Conservation (phyloP, 768 basidiomycete genomes). For the Pleurotus tuber-regium region DNA sequence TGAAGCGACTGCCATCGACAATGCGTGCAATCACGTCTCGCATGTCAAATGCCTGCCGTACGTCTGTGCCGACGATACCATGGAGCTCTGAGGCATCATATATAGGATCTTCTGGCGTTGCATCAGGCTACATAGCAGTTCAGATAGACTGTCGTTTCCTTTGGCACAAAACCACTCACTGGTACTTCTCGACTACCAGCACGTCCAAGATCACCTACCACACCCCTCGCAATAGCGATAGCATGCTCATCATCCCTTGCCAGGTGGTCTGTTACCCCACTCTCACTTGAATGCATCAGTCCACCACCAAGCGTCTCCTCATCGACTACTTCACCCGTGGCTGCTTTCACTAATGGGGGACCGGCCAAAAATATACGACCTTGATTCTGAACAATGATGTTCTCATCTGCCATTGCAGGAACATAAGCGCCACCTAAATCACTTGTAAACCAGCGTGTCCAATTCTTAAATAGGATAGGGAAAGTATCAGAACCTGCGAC, state of each 20-base stretch:
- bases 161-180: constrained; percentile 35
- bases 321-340: constrained; percentile 90
- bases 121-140: constrained; percentile 46
- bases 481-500: constrained; percentile 61
- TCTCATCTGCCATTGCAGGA: constrained; percentile 96
- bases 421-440: constrained; percentile 85
- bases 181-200: constrained; percentile 48
- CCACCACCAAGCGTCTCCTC: constrained; percentile 92
- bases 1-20: constrained; percentile 87
- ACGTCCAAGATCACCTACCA: constrained; percentile 75
- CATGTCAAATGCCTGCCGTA: constrained; percentile 89
- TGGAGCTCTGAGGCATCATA: constrained; percentile 82
- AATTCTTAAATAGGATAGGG: neutral
- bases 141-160: neutral
- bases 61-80: constrained; percentile 89
- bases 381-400: constrained; percentile 86
- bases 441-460: constrained; percentile 9
- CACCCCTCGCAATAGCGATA: constrained; percentile 70
- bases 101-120: constrained; percentile 64
- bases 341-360: constrained; percentile 92
- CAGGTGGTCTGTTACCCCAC: constrained; percentile 88
- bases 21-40: constrained; percentile 89
- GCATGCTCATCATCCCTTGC: constrained; percentile 86
- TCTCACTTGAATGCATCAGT: constrained; percentile 87
- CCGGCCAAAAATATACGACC: constrained; percentile 94